Percentiles rank a stretch among this genome's conserved stretches.
Evolutionary conservation across 805 yeast genomes (phyloP).

Genomic region (Monosporozyma servazzii): DNA sequence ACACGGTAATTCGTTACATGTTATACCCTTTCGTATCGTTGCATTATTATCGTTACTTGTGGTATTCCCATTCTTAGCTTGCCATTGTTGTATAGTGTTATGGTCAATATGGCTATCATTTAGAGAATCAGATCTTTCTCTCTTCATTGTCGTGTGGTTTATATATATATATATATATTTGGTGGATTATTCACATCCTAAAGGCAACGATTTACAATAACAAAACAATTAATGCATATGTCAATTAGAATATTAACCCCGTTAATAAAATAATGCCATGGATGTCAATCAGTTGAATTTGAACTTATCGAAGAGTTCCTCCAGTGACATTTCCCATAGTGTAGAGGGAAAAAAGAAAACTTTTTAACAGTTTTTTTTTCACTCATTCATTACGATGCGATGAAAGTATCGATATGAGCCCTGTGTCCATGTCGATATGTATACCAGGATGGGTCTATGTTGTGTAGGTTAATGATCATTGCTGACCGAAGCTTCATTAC

Average conservation of each 20-base stretch:
- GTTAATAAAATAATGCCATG: background rate
- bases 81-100: background rate
- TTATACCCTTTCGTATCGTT: background rate
- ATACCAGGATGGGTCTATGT: background rate
- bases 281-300: background rate
- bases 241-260: background rate
- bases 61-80: background rate
- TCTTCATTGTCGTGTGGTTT: background rate
- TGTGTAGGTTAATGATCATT: background rate
- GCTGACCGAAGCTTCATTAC: background rate
- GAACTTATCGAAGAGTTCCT: background rate
- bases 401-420: background rate
- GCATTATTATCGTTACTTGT: background rate
- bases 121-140: constrained; percentile 1
- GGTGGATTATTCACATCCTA: background rate
- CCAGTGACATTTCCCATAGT: background rate
- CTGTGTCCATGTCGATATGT: too few species aligned
- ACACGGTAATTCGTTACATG: constrained; percentile 15
- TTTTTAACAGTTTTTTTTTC: constrained; percentile 1
- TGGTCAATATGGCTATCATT: background rate
- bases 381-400: background rate
- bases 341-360: background rate
- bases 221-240: background rate
- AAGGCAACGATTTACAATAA: background rate
- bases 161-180: background rate